Evolutionary conservation across 1,284 basidiomycete genomes (phyloP), one percentile per base, ranked within the genome.

Genomic region (Ceratobasidium sp.): DNA sequence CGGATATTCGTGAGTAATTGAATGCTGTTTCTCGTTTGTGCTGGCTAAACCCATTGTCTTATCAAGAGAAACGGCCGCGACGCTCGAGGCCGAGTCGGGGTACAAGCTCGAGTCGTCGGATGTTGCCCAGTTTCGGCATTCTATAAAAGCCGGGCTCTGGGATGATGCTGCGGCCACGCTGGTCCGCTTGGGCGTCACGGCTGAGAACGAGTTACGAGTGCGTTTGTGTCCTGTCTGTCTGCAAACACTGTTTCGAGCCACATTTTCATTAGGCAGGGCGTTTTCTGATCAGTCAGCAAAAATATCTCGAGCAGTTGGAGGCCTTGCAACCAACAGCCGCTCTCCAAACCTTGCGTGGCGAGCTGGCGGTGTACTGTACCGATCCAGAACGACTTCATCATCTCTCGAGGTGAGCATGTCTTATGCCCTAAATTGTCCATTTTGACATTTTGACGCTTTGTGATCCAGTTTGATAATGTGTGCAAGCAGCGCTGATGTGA

Each of bases 221-320:
- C 78, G 85, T 81, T 39, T 55, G 28, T 57, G 64, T 41, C 45
- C 28, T 39, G 18, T 36, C 48, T 64, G 23, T 39, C 23, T 36
- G 39, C 58, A 53, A 67, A 57, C 23, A 39, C 34, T 57, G 55
- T 57, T 57, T 57, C 55, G 28, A 57, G 18, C 55, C 55, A 18
- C 43, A 46, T 18, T 23, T 73, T 74, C 50, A 46, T 21, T 79
- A 97, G 90, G 88, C 92, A 77, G 90, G 93, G 23, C 89, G 86
- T 75, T 97, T 97, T 81, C 83, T 96, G 75, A 92, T 99, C 72
- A 90, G 91, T 73, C 91, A 93, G 81, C 97, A 99, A 85, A 96
- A 97, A 82, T 99, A 98, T 80, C 86, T 99, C 52, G 97, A 99
- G 79, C 85, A 94, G n/a, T 85, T 99, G 60, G 97, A 98, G 78